Evolutionary conservation across 257 asterid species (phyloP).

Genomic region (Solanum pennellii): DNA sequence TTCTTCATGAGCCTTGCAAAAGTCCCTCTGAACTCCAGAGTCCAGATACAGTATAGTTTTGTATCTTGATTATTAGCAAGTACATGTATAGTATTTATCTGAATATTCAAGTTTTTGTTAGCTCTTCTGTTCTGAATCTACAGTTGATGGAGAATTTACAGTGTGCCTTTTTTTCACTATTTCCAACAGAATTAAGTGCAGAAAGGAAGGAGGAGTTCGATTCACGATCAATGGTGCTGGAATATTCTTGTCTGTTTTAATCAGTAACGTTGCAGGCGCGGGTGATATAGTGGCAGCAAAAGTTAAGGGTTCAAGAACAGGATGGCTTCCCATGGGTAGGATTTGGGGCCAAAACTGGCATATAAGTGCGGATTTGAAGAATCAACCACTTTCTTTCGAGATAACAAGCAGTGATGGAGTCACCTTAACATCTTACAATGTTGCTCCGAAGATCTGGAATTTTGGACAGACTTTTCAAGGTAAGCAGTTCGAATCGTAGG

Average conservation of each 20-base stretch:
- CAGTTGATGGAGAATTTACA: background rate
- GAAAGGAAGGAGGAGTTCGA: constrained; percentile 60
- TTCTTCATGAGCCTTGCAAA: background rate
- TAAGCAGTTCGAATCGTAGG: constrained; percentile 38
- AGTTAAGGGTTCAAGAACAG: constrained; percentile 53
- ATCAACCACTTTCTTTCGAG: constrained; percentile 56
- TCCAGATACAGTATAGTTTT: background rate
- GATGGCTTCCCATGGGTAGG: constrained; percentile 70
- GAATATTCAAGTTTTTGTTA: background rate
- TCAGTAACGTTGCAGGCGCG: constrained; percentile 46
- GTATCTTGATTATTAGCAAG: background rate
- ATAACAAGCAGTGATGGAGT: constrained; percentile 46
- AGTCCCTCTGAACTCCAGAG: background rate
- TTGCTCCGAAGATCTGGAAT: constrained; percentile 51
- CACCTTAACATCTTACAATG: constrained; percentile 27
- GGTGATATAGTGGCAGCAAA: constrained; percentile 60
- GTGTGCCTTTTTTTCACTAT: background rate
- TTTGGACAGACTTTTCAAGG: constrained; percentile 59
- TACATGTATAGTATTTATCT: background rate
- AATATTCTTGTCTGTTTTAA: constrained; percentile 44
- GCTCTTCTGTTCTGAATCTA: background rate
- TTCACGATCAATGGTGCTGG: constrained; percentile 44
- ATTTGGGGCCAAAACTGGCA: constrained; percentile 79
- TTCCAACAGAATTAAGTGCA: constrained; percentile 29
- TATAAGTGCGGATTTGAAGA: constrained; percentile 38